phyloP scores from a whole-genome alignment of 768 basidiomycete species.

The Leccinum broughii region DNA sequence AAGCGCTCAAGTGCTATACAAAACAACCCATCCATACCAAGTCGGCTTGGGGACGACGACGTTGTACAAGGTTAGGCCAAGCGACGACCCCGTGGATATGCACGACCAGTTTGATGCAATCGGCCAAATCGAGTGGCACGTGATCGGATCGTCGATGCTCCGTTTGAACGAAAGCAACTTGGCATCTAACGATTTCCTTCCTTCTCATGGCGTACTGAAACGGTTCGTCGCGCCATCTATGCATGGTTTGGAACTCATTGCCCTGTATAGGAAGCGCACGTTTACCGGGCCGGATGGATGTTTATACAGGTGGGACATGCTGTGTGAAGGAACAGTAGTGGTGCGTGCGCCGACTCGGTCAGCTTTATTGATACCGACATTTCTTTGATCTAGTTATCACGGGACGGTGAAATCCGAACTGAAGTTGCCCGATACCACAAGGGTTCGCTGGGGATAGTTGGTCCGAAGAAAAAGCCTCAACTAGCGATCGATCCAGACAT shows the following conservation, averaged over 20 bases:
- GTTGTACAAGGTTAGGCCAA: constrained; percentile 27
- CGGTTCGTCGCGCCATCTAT: constrained; percentile 17
- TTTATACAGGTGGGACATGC: constrained; percentile 37
- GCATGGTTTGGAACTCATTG: neutral
- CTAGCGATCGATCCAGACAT: constrained; percentile 22
- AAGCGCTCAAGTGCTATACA: constrained; percentile 32
- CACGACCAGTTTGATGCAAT: constrained; percentile 32
- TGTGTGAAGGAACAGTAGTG: constrained; percentile 11
- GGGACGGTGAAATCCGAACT: constrained; percentile 12
- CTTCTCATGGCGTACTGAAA: constrained; percentile 21
- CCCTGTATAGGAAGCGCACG: constrained; percentile 22
- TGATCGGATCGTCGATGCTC: constrained; percentile 31
- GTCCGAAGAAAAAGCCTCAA: constrained; percentile 18
- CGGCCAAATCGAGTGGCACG: constrained; percentile 38
- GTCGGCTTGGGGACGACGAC: constrained; percentile 22
- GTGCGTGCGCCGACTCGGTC: constrained; percentile 12
- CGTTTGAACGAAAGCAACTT: constrained; percentile 29
- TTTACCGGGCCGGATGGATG: constrained; percentile 36
- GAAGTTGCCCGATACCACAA: constrained; percentile 25
- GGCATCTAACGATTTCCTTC: constrained; percentile 27
- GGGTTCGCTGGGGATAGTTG: constrained; percentile 21
- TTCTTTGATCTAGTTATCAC: constrained; percentile 18
- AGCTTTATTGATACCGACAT: neutral
- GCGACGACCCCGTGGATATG: constrained; percentile 23
- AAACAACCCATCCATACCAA: constrained; percentile 23